Evolutionary conservation across 2,329 filamentous ascomycete species (phyloP).

Genomic region (Aspergillus pseudoviridinutans): DNA sequence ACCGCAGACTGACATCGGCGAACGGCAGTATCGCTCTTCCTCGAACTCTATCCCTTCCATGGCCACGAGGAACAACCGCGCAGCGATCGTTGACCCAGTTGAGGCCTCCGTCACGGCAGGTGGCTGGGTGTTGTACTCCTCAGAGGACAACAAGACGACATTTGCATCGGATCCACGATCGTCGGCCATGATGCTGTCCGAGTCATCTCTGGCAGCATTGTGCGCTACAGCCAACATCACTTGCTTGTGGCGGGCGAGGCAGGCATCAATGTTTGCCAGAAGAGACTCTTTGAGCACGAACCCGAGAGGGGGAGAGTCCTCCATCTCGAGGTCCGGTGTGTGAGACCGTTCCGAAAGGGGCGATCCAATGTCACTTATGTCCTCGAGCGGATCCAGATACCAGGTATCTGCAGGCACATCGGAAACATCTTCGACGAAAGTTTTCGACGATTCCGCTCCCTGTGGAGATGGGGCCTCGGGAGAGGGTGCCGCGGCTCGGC

Average conservation of each 20-base stretch:
- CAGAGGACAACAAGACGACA: neutral
- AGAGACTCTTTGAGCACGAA: neutral
- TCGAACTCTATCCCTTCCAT: neutral
- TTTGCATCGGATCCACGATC: neutral
- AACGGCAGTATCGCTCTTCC: neutral
- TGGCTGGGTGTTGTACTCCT: neutral
- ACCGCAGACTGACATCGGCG: neutral
- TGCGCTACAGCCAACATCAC: constrained; percentile 3
- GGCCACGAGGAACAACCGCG: neutral
- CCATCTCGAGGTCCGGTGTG: constrained; percentile 5
- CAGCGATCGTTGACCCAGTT: neutral
- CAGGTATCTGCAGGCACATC: neutral
- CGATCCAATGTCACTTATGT: constrained; percentile 9
- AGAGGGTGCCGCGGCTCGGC: neutral
- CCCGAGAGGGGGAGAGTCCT: neutral
- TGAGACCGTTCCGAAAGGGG: constrained; percentile 8
- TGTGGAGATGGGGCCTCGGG: neutral
- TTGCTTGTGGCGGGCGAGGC: constrained; percentile 1
- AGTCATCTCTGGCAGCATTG: neutral
- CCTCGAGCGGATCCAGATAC: neutral
- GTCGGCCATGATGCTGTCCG: neutral
- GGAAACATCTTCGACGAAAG: neutral
- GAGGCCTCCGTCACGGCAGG: neutral
- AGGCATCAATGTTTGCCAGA: constrained; percentile 1
- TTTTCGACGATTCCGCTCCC: neutral